A percentile compares a stretch with the other conserved stretches of the same genome.
Evolutionary conservation across 148 eudicot species (phyloP).

Genomic region (Rhododendron ovatum): DNA sequence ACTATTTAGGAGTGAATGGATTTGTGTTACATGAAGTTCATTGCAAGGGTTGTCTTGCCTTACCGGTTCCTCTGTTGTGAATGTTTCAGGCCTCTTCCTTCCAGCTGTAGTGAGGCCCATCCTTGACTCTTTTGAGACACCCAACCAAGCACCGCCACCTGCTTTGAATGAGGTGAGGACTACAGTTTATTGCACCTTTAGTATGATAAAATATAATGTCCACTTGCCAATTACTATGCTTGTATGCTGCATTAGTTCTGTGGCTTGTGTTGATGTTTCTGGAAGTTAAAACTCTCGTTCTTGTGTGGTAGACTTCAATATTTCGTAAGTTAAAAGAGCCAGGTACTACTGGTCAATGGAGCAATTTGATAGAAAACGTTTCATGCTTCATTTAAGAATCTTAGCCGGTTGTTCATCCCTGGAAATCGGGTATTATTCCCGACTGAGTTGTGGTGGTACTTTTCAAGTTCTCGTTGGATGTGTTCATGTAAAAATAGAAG

Average conservation of each 20-base stretch:
- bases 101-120: slow-evolving; percentile 98
- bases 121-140: slow-evolving; percentile 67
- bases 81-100: slow-evolving; percentile 77
- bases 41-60: neutral
- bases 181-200: neutral
- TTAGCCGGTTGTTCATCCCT: neutral
- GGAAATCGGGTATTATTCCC: neutral
- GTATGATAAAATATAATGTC: neutral
- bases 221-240: neutral
- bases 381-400: neutral
- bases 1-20: neutral
- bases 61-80: slow-evolving; percentile 10
- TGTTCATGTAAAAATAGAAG: neutral
- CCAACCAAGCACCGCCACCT: slow-evolving; percentile 73
- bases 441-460: neutral
- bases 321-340: neutral
- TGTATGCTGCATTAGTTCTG: neutral
- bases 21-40: neutral
- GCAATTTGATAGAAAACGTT: neutral
- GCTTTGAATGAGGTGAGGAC: slow-evolving; percentile 71
- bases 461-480: neutral
- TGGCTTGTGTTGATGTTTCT: neutral
- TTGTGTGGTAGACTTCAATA: neutral
- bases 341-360: neutral
- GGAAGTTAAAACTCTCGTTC: neutral